phyloP scores from a whole-genome alignment of 371 early-diverging fungal species.

The Cokeromyces recurvatus region DNA sequence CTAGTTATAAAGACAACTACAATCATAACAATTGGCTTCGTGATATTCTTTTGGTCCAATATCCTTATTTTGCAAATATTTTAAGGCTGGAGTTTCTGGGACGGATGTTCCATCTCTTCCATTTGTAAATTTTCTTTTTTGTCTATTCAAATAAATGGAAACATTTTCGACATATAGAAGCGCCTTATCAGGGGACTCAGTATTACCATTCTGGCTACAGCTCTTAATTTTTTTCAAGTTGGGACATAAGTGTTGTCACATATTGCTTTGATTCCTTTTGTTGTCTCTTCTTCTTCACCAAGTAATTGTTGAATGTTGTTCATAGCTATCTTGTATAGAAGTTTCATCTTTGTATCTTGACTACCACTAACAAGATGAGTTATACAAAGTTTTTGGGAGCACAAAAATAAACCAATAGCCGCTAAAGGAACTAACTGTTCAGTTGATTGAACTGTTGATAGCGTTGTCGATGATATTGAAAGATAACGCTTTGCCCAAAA shows the following conservation, averaged over 20 bases:
- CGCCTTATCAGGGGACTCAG: slow-evolving; percentile 10
- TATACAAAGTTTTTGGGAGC: slow-evolving; percentile 5
- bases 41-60: slow-evolving; percentile 10
- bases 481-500: slow-evolving; percentile 10
- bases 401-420: slow-evolving; percentile 1
- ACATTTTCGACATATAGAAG: slow-evolving; percentile 10
- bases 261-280: slow-evolving; percentile 8
- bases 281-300: slow-evolving; percentile 6
- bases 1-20: too few relatives aligned
- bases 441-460: slow-evolving; percentile 1
- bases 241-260: slow-evolving; percentile 9
- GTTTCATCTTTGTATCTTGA: slow-evolving; percentile 1
- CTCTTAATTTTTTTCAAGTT: slow-evolving; percentile 12
- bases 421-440: slow-evolving; percentile 1
- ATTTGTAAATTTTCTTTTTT: slow-evolving; percentile 10
- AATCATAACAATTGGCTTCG: slow-evolving; percentile 10
- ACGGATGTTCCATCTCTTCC: slow-evolving; percentile 10
- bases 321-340: slow-evolving; percentile 4
- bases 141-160: slow-evolving; percentile 8
- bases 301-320: slow-evolving; percentile 6
- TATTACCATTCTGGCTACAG: slow-evolving; percentile 8
- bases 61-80: slow-evolving; percentile 9
- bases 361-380: slow-evolving; percentile 1
- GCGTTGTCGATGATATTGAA: slow-evolving; percentile 3
- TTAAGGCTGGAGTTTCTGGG: slow-evolving; percentile 7